Conservation (phyloP, 2,329 filamentous ascomycete species). For the Epichloe aotearoae region DNA sequence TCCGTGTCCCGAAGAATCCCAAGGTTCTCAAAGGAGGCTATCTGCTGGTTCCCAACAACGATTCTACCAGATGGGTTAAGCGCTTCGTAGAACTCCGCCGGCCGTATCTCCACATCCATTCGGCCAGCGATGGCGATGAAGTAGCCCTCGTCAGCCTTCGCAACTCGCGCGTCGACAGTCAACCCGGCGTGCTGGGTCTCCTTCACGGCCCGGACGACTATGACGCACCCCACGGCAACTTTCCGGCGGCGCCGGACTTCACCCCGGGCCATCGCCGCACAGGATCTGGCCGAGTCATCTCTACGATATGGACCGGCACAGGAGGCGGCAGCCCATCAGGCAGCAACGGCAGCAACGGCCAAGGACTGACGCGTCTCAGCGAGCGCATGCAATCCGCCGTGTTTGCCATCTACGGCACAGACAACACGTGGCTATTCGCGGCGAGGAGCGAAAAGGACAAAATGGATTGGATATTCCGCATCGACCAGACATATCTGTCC, state of each 20-base stretch:
- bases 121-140: slow-evolving; percentile 75
- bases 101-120: slow-evolving; percentile 87
- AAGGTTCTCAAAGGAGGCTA: slow-evolving; percentile 76
- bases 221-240: slow-evolving; percentile 22
- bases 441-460: slow-evolving; percentile 83
- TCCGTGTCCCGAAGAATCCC: slow-evolving; percentile 68
- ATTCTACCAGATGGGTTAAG: slow-evolving; percentile 75
- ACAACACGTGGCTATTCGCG: slow-evolving; percentile 92
- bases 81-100: slow-evolving; percentile 84
- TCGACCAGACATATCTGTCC: slow-evolving; percentile 65
- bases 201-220: slow-evolving; percentile 40
- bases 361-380: slow-evolving; percentile 39
- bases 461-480: slow-evolving; percentile 90
- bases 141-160: slow-evolving; percentile 77
- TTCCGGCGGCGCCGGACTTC: slow-evolving; percentile 19
- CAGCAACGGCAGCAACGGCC: slow-evolving; percentile 11
- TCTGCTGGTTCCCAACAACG: slow-evolving; percentile 70
- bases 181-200: slow-evolving; percentile 73
- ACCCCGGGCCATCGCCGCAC: slow-evolving; percentile 35
- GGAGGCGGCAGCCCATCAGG: slow-evolving; percentile 17
- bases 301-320: slow-evolving; percentile 40
- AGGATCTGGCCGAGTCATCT: slow-evolving; percentile 38
- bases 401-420: slow-evolving; percentile 86
- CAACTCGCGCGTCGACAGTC: slow-evolving; percentile 83
- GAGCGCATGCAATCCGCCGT: slow-evolving; percentile 56